These are phyloP conservation scores for Boletus rubroflammeus DNA, from an alignment of 768 basidiomycete species.

Conservation along the genomic window DNA sequence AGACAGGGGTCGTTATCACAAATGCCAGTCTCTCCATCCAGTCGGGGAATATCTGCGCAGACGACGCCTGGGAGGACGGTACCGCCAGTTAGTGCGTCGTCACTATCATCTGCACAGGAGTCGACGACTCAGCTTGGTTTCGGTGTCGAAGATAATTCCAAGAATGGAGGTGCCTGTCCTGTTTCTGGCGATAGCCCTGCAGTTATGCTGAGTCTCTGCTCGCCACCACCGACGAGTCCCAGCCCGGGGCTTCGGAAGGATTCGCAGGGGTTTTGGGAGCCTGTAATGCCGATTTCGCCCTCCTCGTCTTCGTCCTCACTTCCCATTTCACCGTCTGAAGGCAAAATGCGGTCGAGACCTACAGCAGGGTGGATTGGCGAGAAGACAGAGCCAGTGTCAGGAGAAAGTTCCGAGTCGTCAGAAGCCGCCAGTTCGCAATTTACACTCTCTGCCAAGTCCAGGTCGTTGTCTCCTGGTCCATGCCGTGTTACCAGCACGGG, in stretches of 20 bases:
- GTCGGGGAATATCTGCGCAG: constrained; percentile 6
- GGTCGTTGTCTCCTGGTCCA: constrained; percentile 17
- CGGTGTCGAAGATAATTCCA: not conserved
- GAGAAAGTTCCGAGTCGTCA: not conserved
- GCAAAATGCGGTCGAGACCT: not conserved
- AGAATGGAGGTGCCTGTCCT: not conserved
- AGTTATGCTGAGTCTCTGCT: constrained; percentile 6
- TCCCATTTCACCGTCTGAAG: constrained; percentile 13
- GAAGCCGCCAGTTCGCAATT: not conserved
- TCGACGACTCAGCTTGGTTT: not conserved
- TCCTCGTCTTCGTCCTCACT: constrained; percentile 17
- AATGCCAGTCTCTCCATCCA: not conserved
- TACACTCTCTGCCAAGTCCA: constrained; percentile 7
- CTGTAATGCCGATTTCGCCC: constrained; percentile 14
- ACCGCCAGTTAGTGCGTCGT: constrained; percentile 5
- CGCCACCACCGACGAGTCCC: constrained; percentile 9
- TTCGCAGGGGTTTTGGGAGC: constrained; percentile 30
- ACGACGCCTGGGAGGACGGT: constrained; percentile 8
- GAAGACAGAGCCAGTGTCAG: not conserved
- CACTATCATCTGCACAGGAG: not conserved
- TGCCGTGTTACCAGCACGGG: not conserved
- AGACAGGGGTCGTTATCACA: constrained; percentile 8
- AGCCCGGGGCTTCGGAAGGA: constrained; percentile 18
- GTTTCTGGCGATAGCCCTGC: constrained; percentile 1
- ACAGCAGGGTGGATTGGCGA: constrained; percentile 6